A percentile compares a stretch with the other conserved stretches of the same genome.
These are phyloP conservation scores for Anthracocystis panici-leucophaei DNA, from an alignment of 1,284 basidiomycete species.

Conservation along the genomic window DNA sequence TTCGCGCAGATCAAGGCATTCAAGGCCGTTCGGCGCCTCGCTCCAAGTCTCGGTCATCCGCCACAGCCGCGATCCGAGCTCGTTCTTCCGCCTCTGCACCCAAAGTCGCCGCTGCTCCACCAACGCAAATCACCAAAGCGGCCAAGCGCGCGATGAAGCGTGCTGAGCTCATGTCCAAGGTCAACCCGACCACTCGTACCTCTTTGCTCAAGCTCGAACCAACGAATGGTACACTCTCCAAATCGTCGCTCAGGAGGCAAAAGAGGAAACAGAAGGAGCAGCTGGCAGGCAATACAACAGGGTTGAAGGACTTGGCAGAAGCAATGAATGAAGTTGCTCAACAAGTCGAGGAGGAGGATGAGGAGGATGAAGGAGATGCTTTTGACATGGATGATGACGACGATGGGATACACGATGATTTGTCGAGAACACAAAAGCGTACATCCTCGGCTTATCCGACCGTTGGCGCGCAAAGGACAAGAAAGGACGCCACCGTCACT, in stretches of 20 bases:
- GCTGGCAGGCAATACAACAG: constrained; percentile 57
- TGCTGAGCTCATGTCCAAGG: constrained; percentile 50
- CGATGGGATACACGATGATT: constrained; percentile 19
- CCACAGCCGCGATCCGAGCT: constrained; percentile 24
- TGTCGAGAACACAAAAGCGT: constrained; percentile 4
- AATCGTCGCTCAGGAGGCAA: constrained; percentile 55
- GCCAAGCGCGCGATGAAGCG: constrained; percentile 57
- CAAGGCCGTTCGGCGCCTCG: constrained; percentile 35
- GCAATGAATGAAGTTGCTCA: constrained; percentile 47
- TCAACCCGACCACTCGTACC: constrained; percentile 15
- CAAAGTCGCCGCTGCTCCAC: constrained; percentile 23
- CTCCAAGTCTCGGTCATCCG: constrained; percentile 37
- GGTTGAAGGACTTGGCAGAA: constrained; percentile 55
- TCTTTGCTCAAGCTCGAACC: constrained; percentile 38
- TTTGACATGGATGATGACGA: constrained; percentile 28
- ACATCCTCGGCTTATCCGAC: constrained; percentile 21
- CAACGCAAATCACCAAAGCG: constrained; percentile 51
- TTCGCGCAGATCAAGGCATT: constrained; percentile 40
- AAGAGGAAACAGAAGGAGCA: constrained; percentile 62
- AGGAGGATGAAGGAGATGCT: constrained; percentile 22
- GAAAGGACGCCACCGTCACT: constrained; percentile 46
- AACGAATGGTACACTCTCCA: constrained; percentile 34
- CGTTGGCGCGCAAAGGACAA: constrained; percentile 27
- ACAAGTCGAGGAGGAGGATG: constrained; percentile 24
- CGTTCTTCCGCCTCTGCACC: constrained; percentile 20